Evolutionary conservation across 2,329 filamentous ascomycete species (phyloP), one percentile per base, ranked within the genome.

Genomic region (Leptographium procerum): DNA sequence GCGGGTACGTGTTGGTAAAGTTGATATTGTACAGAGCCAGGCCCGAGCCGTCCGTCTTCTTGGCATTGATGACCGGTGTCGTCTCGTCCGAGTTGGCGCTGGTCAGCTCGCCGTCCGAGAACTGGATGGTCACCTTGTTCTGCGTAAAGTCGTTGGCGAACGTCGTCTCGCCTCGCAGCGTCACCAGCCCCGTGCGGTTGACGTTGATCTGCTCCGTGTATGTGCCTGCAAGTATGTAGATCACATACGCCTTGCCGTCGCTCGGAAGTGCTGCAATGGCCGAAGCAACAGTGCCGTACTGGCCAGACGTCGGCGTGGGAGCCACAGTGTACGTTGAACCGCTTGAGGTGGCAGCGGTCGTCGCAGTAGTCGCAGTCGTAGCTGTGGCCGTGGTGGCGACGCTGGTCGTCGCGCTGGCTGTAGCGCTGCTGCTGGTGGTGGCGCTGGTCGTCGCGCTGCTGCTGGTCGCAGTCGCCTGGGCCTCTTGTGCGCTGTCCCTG

Each of bases 1-100:
- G 63, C 22, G 62, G 59, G 50, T 63, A 70, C 2, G 65, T 67
- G 61, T 71, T 71, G 60, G 63, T 55, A 53, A 71, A 68, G 63
- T 80, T 76, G 66, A 80, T 70, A 62, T 79, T 80, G 69, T 80
- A 80, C 11, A 79, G 69, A 60, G 76, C 78, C 58, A 80, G 69
- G 59, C 77, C 75, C 9, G 69, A 66, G 1, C 73, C 72, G 60
- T 66, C 58, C 0, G 67, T 72, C 57, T 75, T 76, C 66, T 76
- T 77, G 55, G 69, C 69, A 61, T 75, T 71, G 50, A 78, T 68
- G 11, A 76, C 68, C 0, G 75, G 74, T 0, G 75, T 77, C 50
- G 68, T 62, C 59, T 77, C 75, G 54, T 77, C 67, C 31, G 72
- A 64, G 9, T 68, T 68, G 1, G 68, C 68, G 43, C 70, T 73